Base-by-base conservation (phyloP, 108 stramenopile genomes). In the Craspedostauros australis region DNA sequence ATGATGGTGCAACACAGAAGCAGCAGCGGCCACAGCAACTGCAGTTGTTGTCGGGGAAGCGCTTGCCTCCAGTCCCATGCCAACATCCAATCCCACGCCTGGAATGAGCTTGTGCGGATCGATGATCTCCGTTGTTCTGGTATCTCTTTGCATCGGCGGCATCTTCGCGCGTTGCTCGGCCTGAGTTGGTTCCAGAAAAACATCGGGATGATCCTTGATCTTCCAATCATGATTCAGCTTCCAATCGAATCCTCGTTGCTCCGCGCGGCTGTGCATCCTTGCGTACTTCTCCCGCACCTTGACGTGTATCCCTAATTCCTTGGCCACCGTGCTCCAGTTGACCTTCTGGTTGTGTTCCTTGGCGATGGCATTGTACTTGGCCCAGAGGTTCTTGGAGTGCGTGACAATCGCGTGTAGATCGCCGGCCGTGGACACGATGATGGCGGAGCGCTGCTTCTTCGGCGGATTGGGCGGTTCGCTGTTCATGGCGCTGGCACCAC, bases 231-330 rank as follows among this genome's bases (percentile, higher is more conserved):
- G 70, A 50, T 72, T 42, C 30, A 47, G 53, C 1, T 56, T 36
- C 56, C 61, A 88, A 57, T 88, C 87, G 64, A 88, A 88, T 2
- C 82, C 82, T 6, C 87, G 75, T 57, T 72, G 67, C 39, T 75
- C 74, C 25, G 83, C 87, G 27, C 87, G 75, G 31, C 62, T 46
- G 38, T 88, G 81, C 87, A 88, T 88, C 4, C 87, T 64, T 5
- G 79, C 74, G 68, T 88, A 88, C 65, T 88, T 88, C 68, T 88
- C 87, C 16, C 87, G 77, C 20, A 88, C 87, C 54, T 88, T 88
- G 40, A 88, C 87, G 50, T 88, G 80, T 46, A 88, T 88, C 8
- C 87, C 87, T 18, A 88, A 46, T 54, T 88, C 87, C 34, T 79
- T 79, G 18, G 87, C 75, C 22, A 88, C 83, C 0, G 79, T 81